Evolutionary conservation across 2,329 filamentous ascomycete genomes (phyloP), one percentile per base, ranked within the genome.

Genomic region (Penicillium sp.): DNA sequence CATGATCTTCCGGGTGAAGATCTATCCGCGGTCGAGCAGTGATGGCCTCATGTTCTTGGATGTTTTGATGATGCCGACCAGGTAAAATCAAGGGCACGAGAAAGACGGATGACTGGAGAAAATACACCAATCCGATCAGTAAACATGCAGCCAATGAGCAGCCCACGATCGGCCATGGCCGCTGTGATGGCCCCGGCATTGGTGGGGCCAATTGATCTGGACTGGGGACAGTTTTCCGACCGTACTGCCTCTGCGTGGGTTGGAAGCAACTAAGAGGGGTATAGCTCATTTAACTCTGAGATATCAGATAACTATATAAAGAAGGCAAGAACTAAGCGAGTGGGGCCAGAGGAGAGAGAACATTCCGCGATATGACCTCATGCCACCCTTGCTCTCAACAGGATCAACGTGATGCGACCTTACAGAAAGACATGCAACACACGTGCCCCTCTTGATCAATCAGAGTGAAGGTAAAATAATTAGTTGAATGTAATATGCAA

Each of bases 1-100:
- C 58, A 65, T 82, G 78, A 19, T 77, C 64, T 39, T 79, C 66
- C 1, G 79, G 79, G 59, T 78, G 76, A 15, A 81, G 67, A 36
- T 65, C 58, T 27, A 69, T 68, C 9, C 48, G 45, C 16, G 69
- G 68, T 27, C 66, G 67, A 16, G 43, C 38, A 3, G 27, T 39
- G 13, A 55, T 56, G 1, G 53, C 50, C 10, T 27, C 39, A 27
- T 47, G 29, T 38, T 33, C 3, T 4, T 48, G 34, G 3, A 34
- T 31, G 4, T 33, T 5, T 16, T 48, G 43, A 31, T 27, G 44
- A 31, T 46, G 45, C 6, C 47, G 31, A 4, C 50, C 44, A 5
- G 59, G 54, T 15, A 50, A 27, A 16, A 59, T 21, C 52, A 51
- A 52, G 2, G 51, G 53, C 16, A 13, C 40, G 7, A 57, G n/a